A percentile compares a stretch with the other conserved stretches of the same genome.
Evolutionary conservation across 2,329 filamentous ascomycete species (phyloP).

Genomic region (Acrodontium crateriforme): DNA sequence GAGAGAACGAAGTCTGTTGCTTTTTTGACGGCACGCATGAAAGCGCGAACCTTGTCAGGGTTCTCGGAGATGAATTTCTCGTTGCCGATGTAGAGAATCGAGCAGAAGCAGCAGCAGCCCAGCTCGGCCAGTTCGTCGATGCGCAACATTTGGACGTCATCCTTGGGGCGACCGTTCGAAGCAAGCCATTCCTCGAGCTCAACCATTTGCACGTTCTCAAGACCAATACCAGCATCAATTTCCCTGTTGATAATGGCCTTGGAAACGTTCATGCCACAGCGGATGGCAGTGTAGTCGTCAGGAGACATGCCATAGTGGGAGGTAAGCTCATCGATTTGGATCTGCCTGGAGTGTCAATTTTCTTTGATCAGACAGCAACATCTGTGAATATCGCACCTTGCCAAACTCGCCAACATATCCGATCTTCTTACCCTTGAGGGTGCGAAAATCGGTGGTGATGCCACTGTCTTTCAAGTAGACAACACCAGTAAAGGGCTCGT

Average conservation of each 20-base stretch:
- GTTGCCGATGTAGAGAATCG: slow-evolving; percentile 69
- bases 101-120: slow-evolving; percentile 75
- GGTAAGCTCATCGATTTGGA: slow-evolving; percentile 70
- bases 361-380: neutral
- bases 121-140: slow-evolving; percentile 69
- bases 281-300: slow-evolving; percentile 59
- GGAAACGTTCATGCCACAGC: slow-evolving; percentile 70
- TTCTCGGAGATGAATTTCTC: slow-evolving; percentile 54
- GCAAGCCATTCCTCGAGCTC: slow-evolving; percentile 66
- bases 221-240: slow-evolving; percentile 62
- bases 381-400: slow-evolving; percentile 31
- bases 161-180: slow-evolving; percentile 45
- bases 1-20: slow-evolving; percentile 60
- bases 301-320: slow-evolving; percentile 63
- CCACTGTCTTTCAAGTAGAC: slow-evolving; percentile 62
- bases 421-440: slow-evolving; percentile 62
- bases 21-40: slow-evolving; percentile 59
- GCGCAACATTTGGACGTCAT: slow-evolving; percentile 65
- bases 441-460: slow-evolving; percentile 61
- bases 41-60: slow-evolving; percentile 50
- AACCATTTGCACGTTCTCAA: slow-evolving; percentile 75
- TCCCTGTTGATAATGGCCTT: slow-evolving; percentile 59
- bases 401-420: slow-evolving; percentile 72
- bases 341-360: slow-evolving; percentile 29
- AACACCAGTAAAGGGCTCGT: slow-evolving; percentile 68